Evolutionary conservation across 345 rosid species (phyloP), one percentile per base, ranked within the genome.

Genomic region (Eucalyptus erythrocorys): DNA sequence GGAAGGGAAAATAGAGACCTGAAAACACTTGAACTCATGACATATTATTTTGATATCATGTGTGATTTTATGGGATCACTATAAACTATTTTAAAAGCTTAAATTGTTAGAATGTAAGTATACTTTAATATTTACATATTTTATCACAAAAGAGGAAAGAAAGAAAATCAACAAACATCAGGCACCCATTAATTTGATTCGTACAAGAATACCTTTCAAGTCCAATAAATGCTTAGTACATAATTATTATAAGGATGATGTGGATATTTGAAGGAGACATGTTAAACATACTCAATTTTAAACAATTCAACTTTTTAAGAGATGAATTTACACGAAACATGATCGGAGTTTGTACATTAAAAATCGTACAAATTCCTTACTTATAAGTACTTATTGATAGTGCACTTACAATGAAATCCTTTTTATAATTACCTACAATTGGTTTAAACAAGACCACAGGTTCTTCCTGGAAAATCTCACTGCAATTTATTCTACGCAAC

Each of bases 1-100:
- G 30, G 30, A 55, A 55, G 27, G 30, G 27, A 8, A 55, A 55
- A 55, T 55, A 22, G 61, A 55, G 30, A 24, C 5, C 27, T 22
- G 6, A 10, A 55, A 55, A 55, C 4, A 55, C 30, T 55, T 2
- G 1, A 10, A 55, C 6, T 55, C 5, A 22, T 8, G 27, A 55
- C 61, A 22, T 55, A 21, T 55, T 53, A 55, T 55, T 55, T 22
- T 55, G 30, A 55, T 55, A 55, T 4, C 12, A 55, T 0, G 0
- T 55, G 11, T 22, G 30, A 55, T 55, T 55, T 55, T 55, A 12
- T 55, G 3, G 6, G 1, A 55, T 55, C 3, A 22, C 6, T 55
- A 0, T 6, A 8, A 55, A 55, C 16, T 55, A 55, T 22, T 55
- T 0, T 9, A 4, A 55, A 55, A 55, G 6, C 6, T 55, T 55